A percentile compares a stretch with the other conserved stretches of the same genome.
phyloP scores from a whole-genome alignment of 192 early-diverging fungal genomes.

The Backusella tarrabulga region DNA sequence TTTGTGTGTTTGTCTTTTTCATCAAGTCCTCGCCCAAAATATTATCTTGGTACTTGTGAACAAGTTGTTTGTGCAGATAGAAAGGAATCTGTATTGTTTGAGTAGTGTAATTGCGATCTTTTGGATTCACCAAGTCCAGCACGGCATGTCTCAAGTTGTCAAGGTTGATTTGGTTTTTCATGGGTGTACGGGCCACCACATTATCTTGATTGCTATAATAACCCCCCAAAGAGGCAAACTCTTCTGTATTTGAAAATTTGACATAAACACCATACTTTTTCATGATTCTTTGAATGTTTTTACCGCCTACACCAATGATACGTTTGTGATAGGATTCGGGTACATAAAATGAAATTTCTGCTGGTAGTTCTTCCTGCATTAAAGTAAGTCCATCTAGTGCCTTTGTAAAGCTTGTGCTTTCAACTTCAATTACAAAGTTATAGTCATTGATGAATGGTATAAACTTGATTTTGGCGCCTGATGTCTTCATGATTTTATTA shows the following conservation, averaged over 20 bases:
- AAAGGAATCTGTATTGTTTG: conserved; percentile 53
- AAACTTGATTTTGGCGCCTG: conserved; percentile 69
- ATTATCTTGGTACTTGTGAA: conserved; percentile 30
- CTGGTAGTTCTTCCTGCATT: conserved; percentile 80
- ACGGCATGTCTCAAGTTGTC: conserved; percentile 67
- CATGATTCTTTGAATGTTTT: conserved; percentile 90
- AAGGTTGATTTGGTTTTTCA: conserved; percentile 74
- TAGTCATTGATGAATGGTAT: conserved; percentile 61
- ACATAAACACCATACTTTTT: conserved; percentile 87
- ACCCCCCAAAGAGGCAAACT: conserved; percentile 73
- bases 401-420: conserved; percentile 47
- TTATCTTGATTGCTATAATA: conserved; percentile 84
- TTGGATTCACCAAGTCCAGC: conserved; percentile 46
- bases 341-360: conserved; percentile 81
- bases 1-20: conserved; percentile 52
- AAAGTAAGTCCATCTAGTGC: conserved; percentile 68
- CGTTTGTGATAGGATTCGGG: conserved; percentile 83
- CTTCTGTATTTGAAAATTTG: conserved; percentile 83
- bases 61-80: conserved; percentile 54
- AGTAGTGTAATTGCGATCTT: conserved; percentile 52
- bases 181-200: conserved; percentile 80
- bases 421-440: conserved; percentile 82
- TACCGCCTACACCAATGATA: conserved; percentile 86
- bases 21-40: conserved; percentile 45
- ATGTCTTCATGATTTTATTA: conserved; percentile 78